A percentile compares a stretch with the other conserved stretches of the same genome.
These are phyloP conservation scores for Xerocomus amazonicus DNA, from an alignment of 1,284 basidiomycete genomes.

Conservation along the genomic window DNA sequence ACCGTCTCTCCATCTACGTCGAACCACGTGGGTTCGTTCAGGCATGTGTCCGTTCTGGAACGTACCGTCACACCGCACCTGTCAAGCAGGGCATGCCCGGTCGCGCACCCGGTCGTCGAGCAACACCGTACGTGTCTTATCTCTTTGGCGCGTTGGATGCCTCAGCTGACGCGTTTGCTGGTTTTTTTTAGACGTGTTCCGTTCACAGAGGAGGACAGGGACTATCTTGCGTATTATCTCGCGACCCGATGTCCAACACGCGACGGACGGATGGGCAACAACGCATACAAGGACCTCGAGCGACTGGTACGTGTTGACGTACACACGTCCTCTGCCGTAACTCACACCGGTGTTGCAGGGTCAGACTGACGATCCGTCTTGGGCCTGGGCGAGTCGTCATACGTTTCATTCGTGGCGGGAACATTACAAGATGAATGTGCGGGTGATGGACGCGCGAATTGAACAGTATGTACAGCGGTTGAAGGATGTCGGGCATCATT, in stretches of 20 bases:
- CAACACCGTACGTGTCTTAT: slow-evolving; percentile 8
- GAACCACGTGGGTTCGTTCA: slow-evolving; percentile 27
- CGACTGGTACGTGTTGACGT: slow-evolving; percentile 34
- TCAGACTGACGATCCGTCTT: slow-evolving; percentile 27
- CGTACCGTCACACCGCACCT: slow-evolving; percentile 15
- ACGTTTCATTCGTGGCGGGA: slow-evolving; percentile 55
- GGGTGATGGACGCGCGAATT: slow-evolving; percentile 42
- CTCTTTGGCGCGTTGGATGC: too few relatives aligned
- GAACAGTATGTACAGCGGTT: slow-evolving; percentile 21
- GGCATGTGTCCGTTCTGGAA: slow-evolving; percentile 13
- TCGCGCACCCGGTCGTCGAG: background rate
- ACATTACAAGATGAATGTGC: slow-evolving; percentile 43
- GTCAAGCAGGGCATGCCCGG: slow-evolving; percentile 26
- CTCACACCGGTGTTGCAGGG: slow-evolving; percentile 4
- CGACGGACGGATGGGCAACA: slow-evolving; percentile 42
- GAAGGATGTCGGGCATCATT: slow-evolving; percentile 16
- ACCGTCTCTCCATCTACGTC: slow-evolving; percentile 19
- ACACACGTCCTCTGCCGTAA: too few relatives aligned
- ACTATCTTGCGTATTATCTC: slow-evolving; percentile 26
- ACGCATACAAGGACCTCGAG: slow-evolving; percentile 41
- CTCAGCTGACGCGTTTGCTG: background rate
- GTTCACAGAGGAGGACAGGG: slow-evolving; percentile 25
- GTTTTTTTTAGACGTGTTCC: slow-evolving; percentile 23
- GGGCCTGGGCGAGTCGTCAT: slow-evolving; percentile 45
- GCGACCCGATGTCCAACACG: slow-evolving; percentile 23